A percentile compares a stretch with the other conserved stretches of the same genome.
phyloP scores from a whole-genome alignment of 78 protist species.

The Dictyostelium purpureum region DNA sequence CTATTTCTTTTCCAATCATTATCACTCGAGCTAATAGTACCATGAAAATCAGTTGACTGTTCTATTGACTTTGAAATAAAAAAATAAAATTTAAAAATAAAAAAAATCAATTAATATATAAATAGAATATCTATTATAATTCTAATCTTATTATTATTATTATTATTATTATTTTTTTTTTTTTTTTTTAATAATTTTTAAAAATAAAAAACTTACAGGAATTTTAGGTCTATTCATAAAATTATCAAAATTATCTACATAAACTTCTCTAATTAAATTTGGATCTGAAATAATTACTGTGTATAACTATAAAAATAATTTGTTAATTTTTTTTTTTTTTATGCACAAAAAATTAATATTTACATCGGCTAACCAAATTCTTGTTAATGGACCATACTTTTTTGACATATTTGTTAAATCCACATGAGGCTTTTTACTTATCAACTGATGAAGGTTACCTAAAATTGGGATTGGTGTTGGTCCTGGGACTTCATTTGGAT shows the following conservation, averaged over 20 bases:
- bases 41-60: not conserved
- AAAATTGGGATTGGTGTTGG: slow-evolving; percentile 5
- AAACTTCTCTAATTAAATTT: slow-evolving; percentile 16
- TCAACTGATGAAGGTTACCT: slow-evolving; percentile 17
- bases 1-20: slow-evolving; percentile 19
- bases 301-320: not conserved
- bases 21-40: not conserved
- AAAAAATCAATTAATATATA: not conserved
- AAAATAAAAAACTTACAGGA: not conserved
- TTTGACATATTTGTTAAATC: not conserved
- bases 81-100: not conserved
- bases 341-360: not conserved
- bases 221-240: slow-evolving; percentile 4
- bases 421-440: not conserved
- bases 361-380: slow-evolving; percentile 39
- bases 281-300: slow-evolving; percentile 28
- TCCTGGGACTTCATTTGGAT: not conserved
- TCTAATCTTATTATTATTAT: too few relatives aligned
- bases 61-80: not conserved
- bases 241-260: slow-evolving; percentile 38
- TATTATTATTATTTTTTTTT: not conserved
- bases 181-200: too few relatives aligned
- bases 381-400: not conserved
- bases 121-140: not conserved
- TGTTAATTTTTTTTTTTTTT: too few relatives aligned